Base-by-base conservation (phyloP, 2,329 filamentous ascomycete species). In the Ascochyta clinopodiicola region DNA sequence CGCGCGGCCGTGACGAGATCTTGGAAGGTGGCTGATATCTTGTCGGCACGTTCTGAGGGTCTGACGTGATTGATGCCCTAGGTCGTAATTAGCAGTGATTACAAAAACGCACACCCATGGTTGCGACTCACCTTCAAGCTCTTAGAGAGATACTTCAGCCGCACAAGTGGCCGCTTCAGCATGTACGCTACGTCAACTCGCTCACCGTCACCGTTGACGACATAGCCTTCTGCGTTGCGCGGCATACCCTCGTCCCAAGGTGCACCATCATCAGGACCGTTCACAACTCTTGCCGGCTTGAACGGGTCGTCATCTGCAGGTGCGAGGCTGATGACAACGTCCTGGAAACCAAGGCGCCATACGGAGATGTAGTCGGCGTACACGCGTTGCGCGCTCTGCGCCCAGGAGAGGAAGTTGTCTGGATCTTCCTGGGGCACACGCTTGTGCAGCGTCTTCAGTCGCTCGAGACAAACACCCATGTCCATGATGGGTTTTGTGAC, bases 271-370 rank as follows among this genome's bases (percentile, higher is more conserved):
- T 70, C 72, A 80, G 88, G 48, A 79, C 68, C 71, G 17, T 70
- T 65, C 15, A 75, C 65, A 6, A 73, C 55, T 51, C 69, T 76
- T 12, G 71, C 69, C 9, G 69, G 70, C 38, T 81, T 59, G 84
- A 86, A 78, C 84, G 72, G 66, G 35, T 86, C 81, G 43, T 88
- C 86, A 31, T 88, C 86, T 4, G 86, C 85, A 7, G 92, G 90
- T 1, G 92, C 92, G 31, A 98, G 85, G 71, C 96, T 98, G 66
- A 99, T 91, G 44, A 98, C 87, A 19, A 99, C 86, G 71, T 96
- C 93, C 68, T 96, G 90, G 75, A 98, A 99, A 0, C 95, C 95
- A 43, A 98, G 83, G 27, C 92, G 85, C 95, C 95, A 99, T 7
- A 89, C 88, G 69, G 87, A 86, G 29, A 98, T 82, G 72, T 98